phyloP scores from a whole-genome alignment of 2,329 filamentous ascomycete genomes.

The Ophiostoma sp. region DNA sequence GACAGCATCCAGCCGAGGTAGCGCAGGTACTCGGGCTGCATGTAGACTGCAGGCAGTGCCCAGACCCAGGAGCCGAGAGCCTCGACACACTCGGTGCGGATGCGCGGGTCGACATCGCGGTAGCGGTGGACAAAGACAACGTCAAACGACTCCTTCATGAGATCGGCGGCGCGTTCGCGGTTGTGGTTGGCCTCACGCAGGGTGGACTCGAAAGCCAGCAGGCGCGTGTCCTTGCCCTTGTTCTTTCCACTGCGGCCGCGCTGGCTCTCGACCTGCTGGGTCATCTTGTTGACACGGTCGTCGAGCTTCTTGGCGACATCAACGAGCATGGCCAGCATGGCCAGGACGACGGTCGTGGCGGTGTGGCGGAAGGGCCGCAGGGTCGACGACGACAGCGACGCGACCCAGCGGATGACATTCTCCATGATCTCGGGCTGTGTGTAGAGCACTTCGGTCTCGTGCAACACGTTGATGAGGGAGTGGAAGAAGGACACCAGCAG shows the following conservation, averaged over 20 bases:
- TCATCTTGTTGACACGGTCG: conserved; percentile 63
- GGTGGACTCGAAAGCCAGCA: conserved; percentile 66
- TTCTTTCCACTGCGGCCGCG: conserved; percentile 60
- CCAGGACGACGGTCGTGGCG: conserved; percentile 75
- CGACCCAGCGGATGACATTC: conserved; percentile 84
- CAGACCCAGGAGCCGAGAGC: conserved; percentile 86
- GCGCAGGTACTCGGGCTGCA: conserved; percentile 82
- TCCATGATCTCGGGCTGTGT: conserved; percentile 72
- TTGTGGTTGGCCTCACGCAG: conserved; percentile 65
- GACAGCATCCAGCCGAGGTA: conserved; percentile 96
- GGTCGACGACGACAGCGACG: conserved; percentile 80
- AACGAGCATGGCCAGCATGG: conserved; percentile 70
- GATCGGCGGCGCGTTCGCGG: conserved; percentile 62
- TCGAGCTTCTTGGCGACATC: conserved; percentile 42
- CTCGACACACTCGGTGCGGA: conserved; percentile 81
- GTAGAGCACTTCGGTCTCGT: conserved; percentile 78
- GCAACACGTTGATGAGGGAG: conserved; percentile 68
- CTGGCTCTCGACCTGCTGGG: conserved; percentile 74
- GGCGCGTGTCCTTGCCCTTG: conserved; percentile 68
- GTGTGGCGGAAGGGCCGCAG: conserved; percentile 92
- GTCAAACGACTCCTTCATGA: conserved; percentile 82
- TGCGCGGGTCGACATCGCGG: conserved; percentile 84
- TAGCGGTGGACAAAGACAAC: conserved; percentile 94
- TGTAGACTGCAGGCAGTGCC: conserved; percentile 77
- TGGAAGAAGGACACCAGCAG: conserved; percentile 74